A percentile compares a stretch with the other conserved stretches of the same genome.
Conservation (phyloP, 164 flowering plant genomes). For the Liriodendron chinense region DNA sequence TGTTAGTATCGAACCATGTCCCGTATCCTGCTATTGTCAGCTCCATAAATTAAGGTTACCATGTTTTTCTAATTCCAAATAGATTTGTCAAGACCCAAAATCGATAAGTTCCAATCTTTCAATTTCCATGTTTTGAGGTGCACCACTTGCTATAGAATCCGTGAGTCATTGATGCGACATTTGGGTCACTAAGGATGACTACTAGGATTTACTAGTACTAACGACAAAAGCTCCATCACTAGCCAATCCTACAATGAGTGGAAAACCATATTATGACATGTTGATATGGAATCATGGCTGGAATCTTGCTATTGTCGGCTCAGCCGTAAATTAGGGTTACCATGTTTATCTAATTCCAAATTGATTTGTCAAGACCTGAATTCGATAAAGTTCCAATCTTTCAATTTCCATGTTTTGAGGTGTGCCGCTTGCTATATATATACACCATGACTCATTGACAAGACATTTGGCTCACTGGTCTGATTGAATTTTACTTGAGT, state of each 20-base stretch:
- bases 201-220: neutral
- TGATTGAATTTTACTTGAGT: too few species aligned
- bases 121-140: neutral
- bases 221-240: too few species aligned
- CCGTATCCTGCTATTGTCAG: too few species aligned
- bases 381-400: neutral
- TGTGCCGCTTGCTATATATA: neutral
- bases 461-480: neutral
- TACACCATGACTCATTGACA: neutral
- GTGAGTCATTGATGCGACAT: neutral
- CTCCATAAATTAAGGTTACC: too few species aligned
- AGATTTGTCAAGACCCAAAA: neutral
- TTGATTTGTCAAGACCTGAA: neutral
- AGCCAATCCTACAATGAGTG: neutral
- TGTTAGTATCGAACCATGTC: too few species aligned
- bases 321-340: too few species aligned
- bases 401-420: neutral
- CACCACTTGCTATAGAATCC: neutral
- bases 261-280: neutral
- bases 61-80: neutral
- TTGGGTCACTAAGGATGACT: neutral
- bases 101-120: neutral
- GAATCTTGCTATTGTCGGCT: too few species aligned
- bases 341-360: neutral
- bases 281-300: neutral